Percentiles rank a stretch among this genome's conserved stretches.
These are phyloP conservation scores for Decorospora gaudefroyi DNA, from an alignment of 2,329 filamentous ascomycete species.

Conservation along the genomic window DNA sequence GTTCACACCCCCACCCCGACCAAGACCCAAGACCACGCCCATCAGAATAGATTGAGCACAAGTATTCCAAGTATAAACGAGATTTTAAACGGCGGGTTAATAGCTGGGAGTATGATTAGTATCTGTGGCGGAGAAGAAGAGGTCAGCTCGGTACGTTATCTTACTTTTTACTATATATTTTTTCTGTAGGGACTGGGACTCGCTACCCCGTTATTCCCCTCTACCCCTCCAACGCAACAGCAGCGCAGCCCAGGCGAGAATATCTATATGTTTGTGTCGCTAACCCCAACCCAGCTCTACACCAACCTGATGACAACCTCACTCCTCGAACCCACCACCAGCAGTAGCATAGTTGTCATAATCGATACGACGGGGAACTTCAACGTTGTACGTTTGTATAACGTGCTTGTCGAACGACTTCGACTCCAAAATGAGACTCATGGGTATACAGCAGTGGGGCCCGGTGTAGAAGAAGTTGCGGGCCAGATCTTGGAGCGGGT, in stretches of 20 bases:
- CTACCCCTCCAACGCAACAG: no score
- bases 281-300: no score
- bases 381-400: slow-evolving; percentile 50
- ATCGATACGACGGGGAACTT: slow-evolving; percentile 55
- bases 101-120: slow-evolving; percentile 42
- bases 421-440: no score
- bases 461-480: slow-evolving; percentile 43
- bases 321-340: no score
- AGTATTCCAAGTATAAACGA: slow-evolving; percentile 43
- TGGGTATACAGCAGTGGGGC: background rate
- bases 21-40: no score
- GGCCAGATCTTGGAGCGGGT: slow-evolving; percentile 50
- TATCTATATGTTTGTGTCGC: no score
- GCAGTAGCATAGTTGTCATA: slow-evolving; percentile 51
- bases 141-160: no score
- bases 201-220: no score
- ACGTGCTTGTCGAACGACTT: slow-evolving; percentile 32
- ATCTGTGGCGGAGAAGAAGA: slow-evolving; percentile 47
- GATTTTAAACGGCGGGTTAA: slow-evolving; percentile 46
- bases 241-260: no score
- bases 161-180: no score
- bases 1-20: slow-evolving; percentile 1
- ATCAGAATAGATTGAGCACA: background rate
- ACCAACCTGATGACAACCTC: no score
- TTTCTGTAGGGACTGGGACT: no score